phyloP scores from a whole-genome alignment of 2,329 filamentous ascomycete genomes.

The Cryphonectria carpinicola region DNA sequence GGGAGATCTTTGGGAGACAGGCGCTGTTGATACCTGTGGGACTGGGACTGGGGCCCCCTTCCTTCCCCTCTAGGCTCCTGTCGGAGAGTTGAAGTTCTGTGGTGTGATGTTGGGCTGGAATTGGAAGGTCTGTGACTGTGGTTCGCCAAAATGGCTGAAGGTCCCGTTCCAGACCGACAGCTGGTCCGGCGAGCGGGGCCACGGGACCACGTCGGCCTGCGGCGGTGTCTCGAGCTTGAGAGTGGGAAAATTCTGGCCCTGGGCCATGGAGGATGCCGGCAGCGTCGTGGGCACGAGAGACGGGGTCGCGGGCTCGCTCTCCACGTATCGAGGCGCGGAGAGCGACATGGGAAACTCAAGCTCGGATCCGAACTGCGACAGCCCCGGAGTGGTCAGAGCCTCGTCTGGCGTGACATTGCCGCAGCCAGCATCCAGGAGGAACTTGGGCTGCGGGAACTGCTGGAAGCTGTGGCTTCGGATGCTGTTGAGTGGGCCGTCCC shows the following conservation, averaged over 20 bases:
- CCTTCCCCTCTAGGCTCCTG: neutral
- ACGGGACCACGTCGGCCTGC: constrained; percentile 43
- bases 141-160: constrained; percentile 32
- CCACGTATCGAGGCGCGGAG: constrained; percentile 50
- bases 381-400: constrained; percentile 51
- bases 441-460: constrained; percentile 35
- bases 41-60: neutral
- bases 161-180: constrained; percentile 22
- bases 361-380: constrained; percentile 50
- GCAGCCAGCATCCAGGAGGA: constrained; percentile 36
- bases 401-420: constrained; percentile 50
- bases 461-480: constrained; percentile 26
- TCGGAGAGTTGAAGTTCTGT: constrained; percentile 42
- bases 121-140: constrained; percentile 48
- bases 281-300: constrained; percentile 49
- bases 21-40: neutral
- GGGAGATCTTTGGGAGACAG: neutral
- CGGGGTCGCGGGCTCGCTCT: constrained; percentile 55
- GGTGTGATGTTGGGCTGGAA: constrained; percentile 52
- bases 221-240: constrained; percentile 57
- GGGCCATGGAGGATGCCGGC: constrained; percentile 43
- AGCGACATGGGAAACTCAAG: constrained; percentile 48
- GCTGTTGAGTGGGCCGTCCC: constrained; percentile 32
- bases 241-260: constrained; percentile 38
- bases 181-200: constrained; percentile 27